Base-by-base conservation (phyloP, 345 rosid genomes). In the Clarkia xantiana region DNA sequence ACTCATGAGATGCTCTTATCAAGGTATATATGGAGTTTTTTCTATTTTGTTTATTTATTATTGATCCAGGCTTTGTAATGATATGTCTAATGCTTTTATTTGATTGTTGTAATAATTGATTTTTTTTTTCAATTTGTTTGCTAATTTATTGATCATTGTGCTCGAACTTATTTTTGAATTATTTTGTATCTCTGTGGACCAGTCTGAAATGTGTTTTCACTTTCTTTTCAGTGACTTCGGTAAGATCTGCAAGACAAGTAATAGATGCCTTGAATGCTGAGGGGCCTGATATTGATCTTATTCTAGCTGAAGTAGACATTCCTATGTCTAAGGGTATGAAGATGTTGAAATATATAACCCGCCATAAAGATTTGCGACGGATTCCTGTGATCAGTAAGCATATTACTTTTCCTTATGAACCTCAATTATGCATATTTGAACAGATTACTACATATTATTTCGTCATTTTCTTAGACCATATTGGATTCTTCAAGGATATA, bases 301-400 rank as follows among this genome's bases (percentile, higher is more conserved):
- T 91, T 57, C 89, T 91, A 48, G 78, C 98, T 18, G 98, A 91
- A 71, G 89, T 91, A 59, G 93, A 91, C 76, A 86, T 91, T 55
- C 98, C 94, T 57, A 79, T 86, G 93, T 65, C 68, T 44, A 91
- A 91, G 67, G 98, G 98, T 74, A 72, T 81, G 83, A 91, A 91
- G 76, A 71, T 86, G 93, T 67, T 91, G 58, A 91, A 86, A 73
- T 86, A 91, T 68, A 84, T 91, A 51, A 72, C 75, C 4, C 77
- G 85, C 49, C 82, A 91, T 71, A 84, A 83, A 62, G 89, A 78
- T 48, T 76, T 91, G 51, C 75, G 67, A 13, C 88, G 82, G 49
- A 91, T 91, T 67, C 98, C 98, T 55, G 93, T 91, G 45, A 91
- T 91, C 62, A 91, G 98, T 91, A 75, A 74, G 96, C 69, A 60